Evolutionary conservation across 768 basidiomycete species (phyloP), one percentile per base, ranked within the genome.

Genomic region (Rhizopogon vinicolor): DNA sequence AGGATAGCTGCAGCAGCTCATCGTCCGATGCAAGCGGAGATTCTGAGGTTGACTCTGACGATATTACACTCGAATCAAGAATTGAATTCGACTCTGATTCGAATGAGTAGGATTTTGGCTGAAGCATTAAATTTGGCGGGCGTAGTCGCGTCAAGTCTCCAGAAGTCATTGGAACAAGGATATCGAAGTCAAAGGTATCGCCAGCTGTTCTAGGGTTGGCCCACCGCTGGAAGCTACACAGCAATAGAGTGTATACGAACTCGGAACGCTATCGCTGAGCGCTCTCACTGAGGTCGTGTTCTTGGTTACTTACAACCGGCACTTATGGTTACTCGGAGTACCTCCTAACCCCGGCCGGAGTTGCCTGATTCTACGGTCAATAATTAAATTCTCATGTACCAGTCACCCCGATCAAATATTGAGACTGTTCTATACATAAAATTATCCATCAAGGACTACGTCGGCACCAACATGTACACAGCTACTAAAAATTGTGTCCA

Each of bases 71-170:
- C 69, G 29, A 68, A 57, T 57, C 16, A 31, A 49, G 29, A 35
- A 69, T 72, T 13, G 71, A 70, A 41, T 70, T 71, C 3, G 68
- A 62, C 60, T 74, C 67, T 45, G 75, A 29, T 58, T 74, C 70
- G 42, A 77, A 29, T 70, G 70, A 12, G 58, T 65, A 52, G 58
- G 70, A 57, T 51, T 54, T 52, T 45, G 67, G 62, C 53, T 62
- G 59, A 28, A 84, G 68, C 39, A 79, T 76, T 57, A 83, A 76
- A 52, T 78, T 80, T 25, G 82, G 81, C 7, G 82, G 82, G 18
- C 79, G 75, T 52, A 70, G 68, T 46, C 80, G 76, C 65, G 76
- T 78, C 52, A 41, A 43, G 25, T 48, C 33, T 18, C 19, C 33
- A 14, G 46, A 46, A 40, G 44, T 44, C 37, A 56, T 52, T 25